Evolutionary conservation across 2,329 filamentous ascomycete genomes (phyloP).

Genomic region (Chaetothyriales sp.): DNA sequence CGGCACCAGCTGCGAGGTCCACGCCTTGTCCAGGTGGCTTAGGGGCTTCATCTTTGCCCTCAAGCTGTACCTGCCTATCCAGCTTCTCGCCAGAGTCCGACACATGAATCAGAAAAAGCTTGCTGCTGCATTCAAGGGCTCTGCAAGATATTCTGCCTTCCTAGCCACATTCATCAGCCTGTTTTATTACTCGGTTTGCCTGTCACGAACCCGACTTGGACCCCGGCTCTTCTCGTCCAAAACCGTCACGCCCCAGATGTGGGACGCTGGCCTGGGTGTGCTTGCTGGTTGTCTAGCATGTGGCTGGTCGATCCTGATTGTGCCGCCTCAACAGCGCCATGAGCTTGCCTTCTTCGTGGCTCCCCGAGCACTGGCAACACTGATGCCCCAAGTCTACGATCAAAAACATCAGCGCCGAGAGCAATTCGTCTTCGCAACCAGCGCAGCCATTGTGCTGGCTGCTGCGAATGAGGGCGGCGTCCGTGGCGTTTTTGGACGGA

Average conservation of each 20-base stretch:
- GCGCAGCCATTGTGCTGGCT: conserved; percentile 13
- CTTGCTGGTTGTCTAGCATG: conserved; percentile 57
- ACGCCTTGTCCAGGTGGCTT: conserved; percentile 52
- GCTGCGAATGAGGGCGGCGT: neutral
- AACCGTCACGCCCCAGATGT: conserved; percentile 36
- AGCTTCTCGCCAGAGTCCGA: conserved; percentile 47
- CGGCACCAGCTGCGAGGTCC: conserved; percentile 58
- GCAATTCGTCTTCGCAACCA: conserved; percentile 15
- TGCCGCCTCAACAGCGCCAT: conserved; percentile 47
- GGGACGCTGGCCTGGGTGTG: conserved; percentile 50
- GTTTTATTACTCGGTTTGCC: conserved; percentile 76
- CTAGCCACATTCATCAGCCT: conserved; percentile 61
- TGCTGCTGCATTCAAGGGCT: conserved; percentile 42
- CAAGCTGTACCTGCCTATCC: conserved; percentile 61
- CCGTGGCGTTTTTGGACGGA: neutral
- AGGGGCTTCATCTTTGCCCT: conserved; percentile 60
- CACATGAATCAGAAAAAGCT: conserved; percentile 18
- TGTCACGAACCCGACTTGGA: conserved; percentile 57
- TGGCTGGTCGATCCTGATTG: conserved; percentile 67
- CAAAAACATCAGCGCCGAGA: conserved; percentile 23
- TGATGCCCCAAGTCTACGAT: conserved; percentile 57
- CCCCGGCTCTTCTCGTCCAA: conserved; percentile 49
- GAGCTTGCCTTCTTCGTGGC: conserved; percentile 71
- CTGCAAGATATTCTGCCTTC: conserved; percentile 59
- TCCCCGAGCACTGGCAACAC: conserved; percentile 58